Evolutionary conservation across 2,329 filamentous ascomycete species (phyloP).

Genomic region (Capronia americana): DNA sequence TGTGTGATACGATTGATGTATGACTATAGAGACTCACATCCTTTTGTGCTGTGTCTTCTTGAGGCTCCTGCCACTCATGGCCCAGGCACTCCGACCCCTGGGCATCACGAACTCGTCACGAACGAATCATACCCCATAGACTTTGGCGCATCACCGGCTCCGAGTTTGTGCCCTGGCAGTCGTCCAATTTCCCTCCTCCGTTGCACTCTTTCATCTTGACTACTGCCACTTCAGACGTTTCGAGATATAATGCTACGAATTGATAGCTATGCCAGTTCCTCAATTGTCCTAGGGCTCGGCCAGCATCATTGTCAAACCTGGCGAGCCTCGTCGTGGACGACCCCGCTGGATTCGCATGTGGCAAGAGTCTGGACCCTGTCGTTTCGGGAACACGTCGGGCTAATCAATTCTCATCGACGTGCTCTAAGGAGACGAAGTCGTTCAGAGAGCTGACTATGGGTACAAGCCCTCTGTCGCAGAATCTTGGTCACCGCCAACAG

Average conservation of each 20-base stretch:
- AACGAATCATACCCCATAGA: neutral
- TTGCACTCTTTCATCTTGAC: neutral
- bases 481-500: neutral
- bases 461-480: neutral
- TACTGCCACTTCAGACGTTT: neutral
- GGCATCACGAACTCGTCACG: neutral
- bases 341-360: neutral
- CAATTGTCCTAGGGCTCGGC: neutral
- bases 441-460: neutral
- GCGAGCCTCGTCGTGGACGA: too few relatives aligned
- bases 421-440: too few relatives aligned
- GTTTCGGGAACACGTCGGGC: neutral
- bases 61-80: neutral
- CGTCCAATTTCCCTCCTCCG: neutral
- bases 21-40: neutral
- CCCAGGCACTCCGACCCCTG: neutral
- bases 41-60: neutral
- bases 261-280: neutral
- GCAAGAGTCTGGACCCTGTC: neutral
- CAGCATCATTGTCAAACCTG: neutral
- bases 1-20: neutral
- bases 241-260: neutral
- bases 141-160: neutral
- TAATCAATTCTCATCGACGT: neutral
- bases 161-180: neutral